Base-by-base conservation (phyloP, 2,329 filamentous ascomycete genomes). In the Penicillium paneum region DNA sequence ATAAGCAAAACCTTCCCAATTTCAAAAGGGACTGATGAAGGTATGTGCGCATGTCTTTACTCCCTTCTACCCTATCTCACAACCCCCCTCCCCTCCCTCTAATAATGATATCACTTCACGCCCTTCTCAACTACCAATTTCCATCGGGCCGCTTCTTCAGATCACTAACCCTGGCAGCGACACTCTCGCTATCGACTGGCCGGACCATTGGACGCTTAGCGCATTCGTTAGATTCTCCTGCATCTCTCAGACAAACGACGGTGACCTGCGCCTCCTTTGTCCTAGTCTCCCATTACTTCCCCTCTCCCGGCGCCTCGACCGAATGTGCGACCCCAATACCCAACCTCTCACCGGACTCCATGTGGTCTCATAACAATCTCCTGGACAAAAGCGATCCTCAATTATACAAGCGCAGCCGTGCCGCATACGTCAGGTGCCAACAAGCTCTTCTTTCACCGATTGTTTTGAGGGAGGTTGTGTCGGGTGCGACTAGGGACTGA, bases 351-450 rank as follows among this genome's bases (percentile, higher is more conserved):
- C 56, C 64, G 63, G 63, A 70, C 71, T 71, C 71, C 71, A 74
- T 74, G 72, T 69, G 69, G 71, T 67, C 69, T 65, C 59, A 64
- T 71, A 71, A 65, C 64, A 61, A 61, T 53, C 58, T 60, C 61
- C 58, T 67, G 65, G 64, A 66, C 63, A 60, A 68, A 61, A 66
- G 61, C 65, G 61, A 65, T 64, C 57, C 58, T 60, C 67, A 68
- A 71, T 69, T 67, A 52, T 63, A 66, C 58, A 66, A 69, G 63
- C 62, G 66, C 66, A 58, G 61, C 63, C 58, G 65, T 62, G 61
- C 64, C 64, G 59, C 60, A 64, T 63, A 58, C 60, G 12, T 53
- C 24, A 17, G 21, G 54, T 65, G 52, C 55, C 54, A 64, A 47
- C 57, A 58, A 60, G 56, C 59, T 66, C 65, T 61, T 52, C 54